phyloP scores from a whole-genome alignment of 148 eudicot genomes.

The Spergularia bocconei region DNA sequence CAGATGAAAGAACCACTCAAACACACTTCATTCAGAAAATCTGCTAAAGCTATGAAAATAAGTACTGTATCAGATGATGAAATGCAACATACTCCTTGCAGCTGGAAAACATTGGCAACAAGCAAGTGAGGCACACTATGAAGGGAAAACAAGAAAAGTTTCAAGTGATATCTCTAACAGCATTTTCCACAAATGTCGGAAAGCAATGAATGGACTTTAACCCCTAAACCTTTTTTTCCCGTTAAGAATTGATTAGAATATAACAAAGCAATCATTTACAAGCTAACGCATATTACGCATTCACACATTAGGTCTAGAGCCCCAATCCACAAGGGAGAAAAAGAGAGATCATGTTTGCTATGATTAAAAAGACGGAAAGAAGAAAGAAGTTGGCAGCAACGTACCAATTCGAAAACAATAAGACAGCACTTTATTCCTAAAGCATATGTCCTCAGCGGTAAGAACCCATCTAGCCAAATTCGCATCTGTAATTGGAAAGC shows the following conservation, averaged over 20 bases:
- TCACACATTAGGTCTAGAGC: background rate
- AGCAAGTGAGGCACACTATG: background rate
- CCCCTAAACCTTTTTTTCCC: background rate
- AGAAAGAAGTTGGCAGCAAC: slow-evolving; percentile 17
- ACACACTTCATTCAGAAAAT: slow-evolving; percentile 26
- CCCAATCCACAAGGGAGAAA: background rate
- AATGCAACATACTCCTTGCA: background rate
- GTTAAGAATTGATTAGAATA: background rate
- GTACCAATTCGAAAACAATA: slow-evolving; percentile 86
- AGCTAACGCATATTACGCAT: background rate
- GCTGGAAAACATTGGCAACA: background rate
- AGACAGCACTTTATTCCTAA: slow-evolving; percentile 67
- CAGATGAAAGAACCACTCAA: slow-evolving; percentile 25
- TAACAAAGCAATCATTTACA: background rate
- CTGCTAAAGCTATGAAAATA: slow-evolving; percentile 8
- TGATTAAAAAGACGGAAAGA: background rate
- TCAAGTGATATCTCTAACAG: too few relatives aligned
- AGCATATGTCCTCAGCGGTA: slow-evolving; percentile 96
- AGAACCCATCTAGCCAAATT: slow-evolving; percentile 82
- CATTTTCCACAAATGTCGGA: too few relatives aligned
- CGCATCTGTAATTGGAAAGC: slow-evolving; percentile 67
- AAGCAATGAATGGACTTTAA: too few relatives aligned
- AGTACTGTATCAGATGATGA: too few relatives aligned
- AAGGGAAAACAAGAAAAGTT: background rate
- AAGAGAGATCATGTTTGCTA: slow-evolving; percentile 9